Evolutionary conservation across 2,329 filamentous ascomycete genomes (phyloP).

Genomic region (Zelopaecilomyces penicillatus): DNA sequence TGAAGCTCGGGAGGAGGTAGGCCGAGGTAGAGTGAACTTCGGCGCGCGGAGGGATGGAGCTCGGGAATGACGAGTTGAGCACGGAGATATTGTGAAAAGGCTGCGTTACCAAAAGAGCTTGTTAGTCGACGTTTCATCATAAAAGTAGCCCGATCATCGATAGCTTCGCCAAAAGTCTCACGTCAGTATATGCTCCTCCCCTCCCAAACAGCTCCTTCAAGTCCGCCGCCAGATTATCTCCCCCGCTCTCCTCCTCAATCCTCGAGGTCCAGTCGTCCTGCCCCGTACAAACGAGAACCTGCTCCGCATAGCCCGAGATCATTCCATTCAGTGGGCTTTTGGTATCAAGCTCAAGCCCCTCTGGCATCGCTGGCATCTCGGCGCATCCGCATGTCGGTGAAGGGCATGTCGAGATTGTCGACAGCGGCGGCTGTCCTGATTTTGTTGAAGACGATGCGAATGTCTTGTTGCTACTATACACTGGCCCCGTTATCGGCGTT

Average conservation of each 20-base stretch:
- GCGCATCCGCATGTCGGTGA: constrained; percentile 68
- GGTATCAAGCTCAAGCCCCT: constrained; percentile 66
- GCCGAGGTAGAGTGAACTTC: constrained; percentile 51
- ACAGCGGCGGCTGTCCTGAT: constrained; percentile 24
- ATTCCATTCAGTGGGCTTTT: constrained; percentile 63
- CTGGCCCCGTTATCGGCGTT: too few species aligned
- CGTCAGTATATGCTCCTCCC: constrained; percentile 59
- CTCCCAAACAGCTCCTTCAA: constrained; percentile 62
- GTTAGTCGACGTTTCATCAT: background rate
- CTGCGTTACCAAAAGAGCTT: constrained; percentile 32
- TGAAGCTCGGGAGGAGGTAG: constrained; percentile 76
- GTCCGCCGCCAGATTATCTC: constrained; percentile 59
- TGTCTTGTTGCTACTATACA: background rate
- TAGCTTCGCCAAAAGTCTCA: constrained; percentile 26
- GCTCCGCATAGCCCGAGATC: constrained; percentile 70
- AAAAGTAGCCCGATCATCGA: background rate
- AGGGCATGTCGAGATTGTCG: constrained; percentile 54
- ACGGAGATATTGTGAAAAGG: constrained; percentile 76
- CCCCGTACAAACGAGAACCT: constrained; percentile 77
- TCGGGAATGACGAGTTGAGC: constrained; percentile 66
- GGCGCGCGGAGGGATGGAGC: constrained; percentile 37
- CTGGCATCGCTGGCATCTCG: constrained; percentile 54
- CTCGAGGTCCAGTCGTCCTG: constrained; percentile 71
- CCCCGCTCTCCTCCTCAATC: constrained; percentile 72
- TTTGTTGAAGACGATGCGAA: background rate